These are phyloP conservation scores for Geotrichum citri-aurantii DNA, from an alignment of 1,139 yeast species.

Conservation along the genomic window DNA sequence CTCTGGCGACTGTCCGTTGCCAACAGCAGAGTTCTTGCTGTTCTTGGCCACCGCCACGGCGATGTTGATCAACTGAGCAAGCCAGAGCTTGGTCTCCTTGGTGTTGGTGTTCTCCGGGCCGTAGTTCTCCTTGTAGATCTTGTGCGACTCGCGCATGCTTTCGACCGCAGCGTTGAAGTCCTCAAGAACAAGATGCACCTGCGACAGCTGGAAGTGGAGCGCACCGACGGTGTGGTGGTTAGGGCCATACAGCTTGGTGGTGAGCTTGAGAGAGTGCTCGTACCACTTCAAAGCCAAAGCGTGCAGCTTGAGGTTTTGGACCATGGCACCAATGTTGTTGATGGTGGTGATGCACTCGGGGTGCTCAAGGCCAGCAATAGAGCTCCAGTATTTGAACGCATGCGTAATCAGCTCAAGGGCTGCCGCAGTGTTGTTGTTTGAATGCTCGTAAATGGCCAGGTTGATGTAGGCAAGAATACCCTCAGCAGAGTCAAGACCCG, in stretches of 20 bases:
- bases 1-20: constrained; percentile 16
- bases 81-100: constrained; percentile 59
- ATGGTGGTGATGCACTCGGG: constrained; percentile 65
- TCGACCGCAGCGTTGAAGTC: constrained; percentile 52
- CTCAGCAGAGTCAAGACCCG: constrained; percentile 77
- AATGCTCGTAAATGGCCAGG: constrained; percentile 65
- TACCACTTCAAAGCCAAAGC: constrained; percentile 48
- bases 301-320: constrained; percentile 49
- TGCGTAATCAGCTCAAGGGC: constrained; percentile 60
- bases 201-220: constrained; percentile 61
- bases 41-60: constrained; percentile 34
- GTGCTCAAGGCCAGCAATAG: constrained; percentile 53
- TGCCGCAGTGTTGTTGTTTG: constrained; percentile 53
- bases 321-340: constrained; percentile 56
- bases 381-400: constrained; percentile 53
- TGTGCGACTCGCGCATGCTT: constrained; percentile 48
- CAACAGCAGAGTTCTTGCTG: constrained; percentile 19
- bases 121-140: constrained; percentile 48
- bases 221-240: constrained; percentile 55
- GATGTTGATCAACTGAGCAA: constrained; percentile 41
- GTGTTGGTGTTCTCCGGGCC: constrained; percentile 63
- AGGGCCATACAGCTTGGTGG: constrained; percentile 49
- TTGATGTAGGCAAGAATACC: constrained; percentile 67
- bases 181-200: constrained; percentile 49
- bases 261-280: constrained; percentile 44